phyloP scores from a whole-genome alignment of 129 eudicot genomes.

The Pulicaria dysenterica region DNA sequence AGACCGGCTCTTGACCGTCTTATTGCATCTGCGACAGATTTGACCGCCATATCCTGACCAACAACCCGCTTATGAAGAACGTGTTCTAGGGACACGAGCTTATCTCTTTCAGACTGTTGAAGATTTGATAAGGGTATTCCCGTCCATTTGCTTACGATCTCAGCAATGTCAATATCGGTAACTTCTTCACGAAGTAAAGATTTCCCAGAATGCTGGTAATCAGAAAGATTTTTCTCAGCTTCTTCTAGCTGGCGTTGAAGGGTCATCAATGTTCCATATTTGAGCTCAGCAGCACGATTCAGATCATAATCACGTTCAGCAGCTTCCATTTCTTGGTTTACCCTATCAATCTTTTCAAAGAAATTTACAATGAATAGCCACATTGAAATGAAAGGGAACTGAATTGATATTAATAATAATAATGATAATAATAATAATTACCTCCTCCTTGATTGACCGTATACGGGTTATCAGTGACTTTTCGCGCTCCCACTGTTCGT shows the following conservation, averaged over 20 bases:
- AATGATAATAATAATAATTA: slow-evolving; percentile 8
- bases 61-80: slow-evolving; percentile 88
- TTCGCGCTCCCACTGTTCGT: slow-evolving; percentile 90
- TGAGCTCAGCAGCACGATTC: slow-evolving; percentile 93
- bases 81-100: slow-evolving; percentile 70
- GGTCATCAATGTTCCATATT: slow-evolving; percentile 75
- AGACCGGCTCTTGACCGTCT: slow-evolving; percentile 89
- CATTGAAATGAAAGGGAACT: not conserved
- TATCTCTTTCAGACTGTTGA: slow-evolving; percentile 86
- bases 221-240: slow-evolving; percentile 80
- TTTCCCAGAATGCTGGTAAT: slow-evolving; percentile 71
- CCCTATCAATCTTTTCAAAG: slow-evolving; percentile 73
- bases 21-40: slow-evolving; percentile 94
- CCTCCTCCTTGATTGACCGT: slow-evolving; percentile 90
- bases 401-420: not conserved
- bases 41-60: slow-evolving; percentile 93
- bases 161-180: slow-evolving; percentile 91
- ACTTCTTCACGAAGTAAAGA: slow-evolving; percentile 89
- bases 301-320: slow-evolving; percentile 94
- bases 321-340: slow-evolving; percentile 96
- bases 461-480: slow-evolving; percentile 72
- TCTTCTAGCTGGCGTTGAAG: slow-evolving; percentile 87
- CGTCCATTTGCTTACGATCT: slow-evolving; percentile 91
- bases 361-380: not conserved
- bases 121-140: slow-evolving; percentile 94